phyloP scores from a whole-genome alignment of 2,329 filamentous ascomycete species.

The Beauveria sp. region DNA sequence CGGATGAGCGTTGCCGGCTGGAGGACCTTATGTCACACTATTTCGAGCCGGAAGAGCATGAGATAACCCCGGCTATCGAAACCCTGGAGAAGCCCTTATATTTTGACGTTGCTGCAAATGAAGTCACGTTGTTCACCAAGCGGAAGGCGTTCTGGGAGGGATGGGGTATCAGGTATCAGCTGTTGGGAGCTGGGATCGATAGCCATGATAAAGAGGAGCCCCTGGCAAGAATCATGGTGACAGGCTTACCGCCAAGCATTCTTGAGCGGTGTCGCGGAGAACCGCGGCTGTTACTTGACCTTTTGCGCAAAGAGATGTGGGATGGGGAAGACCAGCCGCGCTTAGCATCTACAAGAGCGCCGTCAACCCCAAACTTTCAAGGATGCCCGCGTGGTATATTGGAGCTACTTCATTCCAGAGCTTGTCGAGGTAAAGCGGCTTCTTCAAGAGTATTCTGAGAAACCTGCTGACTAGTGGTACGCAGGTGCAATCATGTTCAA shows the following conservation, averaged over 20 bases:
- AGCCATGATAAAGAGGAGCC: neutral
- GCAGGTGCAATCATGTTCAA: slow-evolving; percentile 76
- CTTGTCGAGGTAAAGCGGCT: slow-evolving; percentile 56
- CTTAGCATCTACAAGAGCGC: neutral
- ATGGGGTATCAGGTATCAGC: slow-evolving; percentile 70
- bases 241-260: slow-evolving; percentile 62
- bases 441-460: rapidly evolving
- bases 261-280: slow-evolving; percentile 67
- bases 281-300: slow-evolving; percentile 61
- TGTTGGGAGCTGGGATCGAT: slow-evolving; percentile 18
- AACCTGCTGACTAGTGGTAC: slow-evolving; percentile 8
- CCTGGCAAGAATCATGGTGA: slow-evolving; percentile 37
- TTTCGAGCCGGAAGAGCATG: slow-evolving; percentile 28
- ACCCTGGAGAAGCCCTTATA: slow-evolving; percentile 44
- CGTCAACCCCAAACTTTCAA: slow-evolving; percentile 38
- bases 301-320: slow-evolving; percentile 72
- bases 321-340: slow-evolving; percentile 41
- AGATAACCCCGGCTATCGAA: slow-evolving; percentile 22
- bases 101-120: slow-evolving; percentile 58
- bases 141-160: slow-evolving; percentile 50
- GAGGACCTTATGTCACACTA: slow-evolving; percentile 59
- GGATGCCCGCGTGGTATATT: slow-evolving; percentile 68
- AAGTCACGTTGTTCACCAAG: slow-evolving; percentile 49
- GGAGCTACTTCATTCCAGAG: slow-evolving; percentile 67
- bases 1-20: slow-evolving; percentile 78